These are phyloP conservation scores for Cajanus cajan DNA, from an alignment of 306 rosid genomes.

Conservation along the genomic window DNA sequence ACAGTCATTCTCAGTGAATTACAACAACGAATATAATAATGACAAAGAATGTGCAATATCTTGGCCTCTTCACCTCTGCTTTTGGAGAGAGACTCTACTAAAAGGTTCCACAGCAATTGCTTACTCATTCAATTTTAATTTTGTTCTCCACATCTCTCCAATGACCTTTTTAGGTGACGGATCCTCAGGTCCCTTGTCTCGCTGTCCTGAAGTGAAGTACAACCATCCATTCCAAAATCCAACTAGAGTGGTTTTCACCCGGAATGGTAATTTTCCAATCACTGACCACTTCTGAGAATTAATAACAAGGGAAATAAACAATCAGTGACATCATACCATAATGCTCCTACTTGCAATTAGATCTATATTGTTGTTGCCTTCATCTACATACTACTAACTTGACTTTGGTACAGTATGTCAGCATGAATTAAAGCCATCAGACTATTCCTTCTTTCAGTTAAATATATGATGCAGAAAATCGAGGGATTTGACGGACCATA, in stretches of 20 bases:
- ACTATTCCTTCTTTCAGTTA: background rate
- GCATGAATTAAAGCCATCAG: conserved; percentile 13
- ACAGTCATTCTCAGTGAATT: conserved; percentile 22
- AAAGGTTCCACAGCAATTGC: conserved; percentile 20
- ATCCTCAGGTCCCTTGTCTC: conserved; percentile 83
- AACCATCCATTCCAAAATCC: conserved; percentile 91
- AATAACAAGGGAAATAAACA: conserved; percentile 25
- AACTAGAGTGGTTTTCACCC: conserved; percentile 84
- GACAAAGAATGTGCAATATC: conserved; percentile 21
- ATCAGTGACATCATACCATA: conserved; percentile 14
- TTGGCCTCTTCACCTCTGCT: conserved; percentile 18
- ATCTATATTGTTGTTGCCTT: background rate
- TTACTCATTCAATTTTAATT: conserved; percentile 56
- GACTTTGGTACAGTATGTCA: conserved; percentile 5
- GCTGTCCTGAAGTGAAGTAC: conserved; percentile 92
- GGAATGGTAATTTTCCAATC: conserved; percentile 79
- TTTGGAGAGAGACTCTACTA: conserved; percentile 3
- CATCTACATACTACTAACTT: background rate
- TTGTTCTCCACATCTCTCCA: conserved; percentile 85
- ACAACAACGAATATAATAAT: conserved; percentile 32
- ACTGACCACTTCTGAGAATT: conserved; percentile 82
- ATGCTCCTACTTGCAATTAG: conserved; percentile 11
- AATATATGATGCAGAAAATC: background rate
- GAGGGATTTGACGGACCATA: background rate
- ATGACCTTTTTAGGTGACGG: conserved; percentile 85